phyloP scores from a whole-genome alignment of 163 green algal species.

The Volvox carteri region DNA sequence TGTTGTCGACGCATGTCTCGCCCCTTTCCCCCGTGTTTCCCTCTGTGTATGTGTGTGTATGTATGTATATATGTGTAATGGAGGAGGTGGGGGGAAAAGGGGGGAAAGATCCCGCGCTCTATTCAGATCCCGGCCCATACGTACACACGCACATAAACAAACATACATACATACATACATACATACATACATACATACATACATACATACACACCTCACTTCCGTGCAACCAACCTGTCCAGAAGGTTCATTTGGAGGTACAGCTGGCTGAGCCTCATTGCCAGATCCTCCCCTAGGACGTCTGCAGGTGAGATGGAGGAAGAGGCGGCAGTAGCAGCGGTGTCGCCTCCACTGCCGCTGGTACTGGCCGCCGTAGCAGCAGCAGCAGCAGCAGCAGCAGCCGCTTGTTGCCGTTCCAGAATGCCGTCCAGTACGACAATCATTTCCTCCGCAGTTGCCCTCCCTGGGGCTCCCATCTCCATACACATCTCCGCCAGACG shows the following conservation, averaged over 20 bases:
- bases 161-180: background rate
- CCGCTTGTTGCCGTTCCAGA: background rate
- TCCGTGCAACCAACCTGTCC: conserved; percentile 5
- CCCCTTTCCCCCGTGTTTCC: background rate
- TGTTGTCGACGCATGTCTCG: background rate
- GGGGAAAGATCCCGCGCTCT: too few species aligned
- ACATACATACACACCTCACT: too few species aligned
- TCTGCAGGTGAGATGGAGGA: background rate
- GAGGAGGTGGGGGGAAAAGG: too few species aligned
- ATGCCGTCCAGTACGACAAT: conserved; percentile 9
- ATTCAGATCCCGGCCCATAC: background rate
- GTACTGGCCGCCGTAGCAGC: background rate
- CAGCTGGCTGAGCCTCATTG: conserved; percentile 29
- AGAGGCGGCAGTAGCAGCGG: background rate
- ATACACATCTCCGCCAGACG: conserved; percentile 71
- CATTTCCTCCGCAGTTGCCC: background rate
- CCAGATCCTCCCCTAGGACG: conserved; percentile 24
- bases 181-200: too few species aligned
- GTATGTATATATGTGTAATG: background rate
- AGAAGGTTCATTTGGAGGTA: background rate
- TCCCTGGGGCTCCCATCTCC: conserved; percentile 49
- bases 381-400: background rate
- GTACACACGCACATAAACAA: too few species aligned
- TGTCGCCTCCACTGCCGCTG: background rate
- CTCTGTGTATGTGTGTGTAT: background rate